Evolutionary conservation across 306 rosid species (phyloP).

Genomic region (Trifolium dubium): DNA sequence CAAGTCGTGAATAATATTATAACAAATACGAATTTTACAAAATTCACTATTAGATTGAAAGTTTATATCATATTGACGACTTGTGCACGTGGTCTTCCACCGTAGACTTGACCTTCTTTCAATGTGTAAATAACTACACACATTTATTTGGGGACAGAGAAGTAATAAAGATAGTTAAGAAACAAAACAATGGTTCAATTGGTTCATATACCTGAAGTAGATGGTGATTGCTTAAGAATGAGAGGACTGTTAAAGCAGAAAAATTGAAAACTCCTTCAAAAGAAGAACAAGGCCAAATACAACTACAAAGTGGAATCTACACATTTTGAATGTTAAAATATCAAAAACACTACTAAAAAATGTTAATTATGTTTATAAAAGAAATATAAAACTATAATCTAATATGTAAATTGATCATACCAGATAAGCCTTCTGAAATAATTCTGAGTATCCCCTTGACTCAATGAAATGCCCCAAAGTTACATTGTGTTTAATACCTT

Average conservation of each 20-base stretch:
- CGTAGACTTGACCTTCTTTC: too few species aligned
- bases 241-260: conserved; percentile 77
- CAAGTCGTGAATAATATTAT: too few species aligned
- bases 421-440: conserved; percentile 77
- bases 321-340: conserved; percentile 10
- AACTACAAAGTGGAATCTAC: conserved; percentile 80
- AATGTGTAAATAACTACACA: too few species aligned
- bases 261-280: conserved; percentile 72
- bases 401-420: conserved; percentile 48
- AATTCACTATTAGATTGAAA: too few species aligned
- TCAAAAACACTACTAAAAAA: conserved; percentile 1
- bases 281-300: conserved; percentile 82
- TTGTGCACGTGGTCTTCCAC: too few species aligned
- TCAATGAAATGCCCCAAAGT: conserved; percentile 65
- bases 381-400: not conserved
- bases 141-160: not conserved
- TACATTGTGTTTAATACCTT: conserved; percentile 68
- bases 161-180: not conserved
- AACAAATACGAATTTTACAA: too few species aligned
- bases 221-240: conserved; percentile 81
- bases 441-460: conserved; percentile 72
- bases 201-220: conserved; percentile 66
- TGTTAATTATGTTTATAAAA: not conserved
- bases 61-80: too few species aligned
- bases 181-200: too few species aligned